A percentile compares a stretch with the other conserved stretches of the same genome.
Conservation (phyloP, 2,329 filamentous ascomycete species). For the Alternaria sp. region DNA sequence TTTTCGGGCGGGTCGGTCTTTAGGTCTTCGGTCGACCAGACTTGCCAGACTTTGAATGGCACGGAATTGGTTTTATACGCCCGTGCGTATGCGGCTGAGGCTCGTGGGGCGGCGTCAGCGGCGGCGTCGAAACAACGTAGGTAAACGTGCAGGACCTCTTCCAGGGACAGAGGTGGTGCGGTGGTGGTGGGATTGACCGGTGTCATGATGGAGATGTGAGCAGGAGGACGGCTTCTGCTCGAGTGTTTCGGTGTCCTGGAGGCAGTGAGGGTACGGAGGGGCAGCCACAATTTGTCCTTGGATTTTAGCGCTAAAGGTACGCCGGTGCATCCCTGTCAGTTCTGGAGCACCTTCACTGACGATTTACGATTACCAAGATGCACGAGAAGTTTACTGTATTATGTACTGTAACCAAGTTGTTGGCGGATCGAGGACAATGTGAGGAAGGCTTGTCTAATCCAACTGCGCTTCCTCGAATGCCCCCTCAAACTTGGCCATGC, state of each 20-base stretch:
- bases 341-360: not conserved
- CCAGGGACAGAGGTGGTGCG: not conserved
- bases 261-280: not conserved
- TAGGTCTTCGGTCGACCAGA: conserved; percentile 1
- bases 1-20: not conserved
- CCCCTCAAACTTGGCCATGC: not conserved
- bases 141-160: conserved; percentile 8
- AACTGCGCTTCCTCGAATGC: not conserved
- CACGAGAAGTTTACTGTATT: not conserved
- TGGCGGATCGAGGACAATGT: not conserved
- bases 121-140: conserved; percentile 14
- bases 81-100: conserved; percentile 4
- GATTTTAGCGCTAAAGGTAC: not conserved
- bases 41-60: not conserved
- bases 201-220: not conserved
- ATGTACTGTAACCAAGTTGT: not conserved
- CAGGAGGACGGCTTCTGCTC: not conserved
- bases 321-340: not conserved
- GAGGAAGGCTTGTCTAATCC: not conserved
- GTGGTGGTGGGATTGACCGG: not conserved
- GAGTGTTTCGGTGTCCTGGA: not conserved
- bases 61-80: not conserved
- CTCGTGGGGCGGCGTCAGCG: not conserved
- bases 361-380: not conserved
- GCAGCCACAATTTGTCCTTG: not conserved